A percentile compares a stretch with the other conserved stretches of the same genome.
Evolutionary conservation across 1,284 basidiomycete species (phyloP).

Genomic region (Melampsora larici-populina): DNA sequence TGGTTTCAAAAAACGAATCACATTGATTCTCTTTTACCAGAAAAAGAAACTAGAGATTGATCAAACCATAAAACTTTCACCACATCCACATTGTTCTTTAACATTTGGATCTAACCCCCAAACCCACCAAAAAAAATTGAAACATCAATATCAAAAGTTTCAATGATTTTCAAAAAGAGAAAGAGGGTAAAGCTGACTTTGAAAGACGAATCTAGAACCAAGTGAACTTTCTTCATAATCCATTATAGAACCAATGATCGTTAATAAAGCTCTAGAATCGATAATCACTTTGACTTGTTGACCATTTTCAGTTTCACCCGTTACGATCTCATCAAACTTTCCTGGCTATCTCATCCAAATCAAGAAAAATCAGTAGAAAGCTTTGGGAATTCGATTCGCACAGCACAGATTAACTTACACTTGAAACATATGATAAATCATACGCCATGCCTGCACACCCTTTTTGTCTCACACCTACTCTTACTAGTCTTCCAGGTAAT

Average conservation of each 20-base stretch:
- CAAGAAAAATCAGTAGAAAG: slow-evolving; percentile 52
- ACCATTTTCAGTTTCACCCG: slow-evolving; percentile 65
- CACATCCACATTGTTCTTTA: slow-evolving; percentile 89
- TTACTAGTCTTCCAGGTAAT: slow-evolving; percentile 69
- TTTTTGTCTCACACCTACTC: slow-evolving; percentile 93
- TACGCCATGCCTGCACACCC: slow-evolving; percentile 99
- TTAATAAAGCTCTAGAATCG: slow-evolving; percentile 95
- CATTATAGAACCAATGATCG: slow-evolving; percentile 98
- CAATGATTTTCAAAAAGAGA: not conserved
- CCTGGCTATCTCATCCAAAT: slow-evolving; percentile 60
- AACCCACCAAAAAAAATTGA: no score
- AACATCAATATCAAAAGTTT: not conserved
- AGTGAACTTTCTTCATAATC: slow-evolving; percentile 92
- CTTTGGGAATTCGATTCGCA: slow-evolving; percentile 51
- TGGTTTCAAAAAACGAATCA: no score
- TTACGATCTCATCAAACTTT: slow-evolving; percentile 95
- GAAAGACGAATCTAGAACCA: slow-evolving; percentile 89
- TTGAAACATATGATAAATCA: slow-evolving; percentile 91
- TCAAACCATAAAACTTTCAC: slow-evolving; percentile 59
- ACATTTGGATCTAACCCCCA: slow-evolving; percentile 55
- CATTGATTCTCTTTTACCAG: no score
- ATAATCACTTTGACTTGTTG: slow-evolving; percentile 83
- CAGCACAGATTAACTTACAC: slow-evolving; percentile 48
- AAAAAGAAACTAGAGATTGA: no score
- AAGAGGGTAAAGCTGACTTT: slow-evolving; percentile 57